Evolutionary conservation across 179 eudicot species (phyloP), one percentile per base, ranked within the genome.

Genomic region (Dionaea muscipula): DNA sequence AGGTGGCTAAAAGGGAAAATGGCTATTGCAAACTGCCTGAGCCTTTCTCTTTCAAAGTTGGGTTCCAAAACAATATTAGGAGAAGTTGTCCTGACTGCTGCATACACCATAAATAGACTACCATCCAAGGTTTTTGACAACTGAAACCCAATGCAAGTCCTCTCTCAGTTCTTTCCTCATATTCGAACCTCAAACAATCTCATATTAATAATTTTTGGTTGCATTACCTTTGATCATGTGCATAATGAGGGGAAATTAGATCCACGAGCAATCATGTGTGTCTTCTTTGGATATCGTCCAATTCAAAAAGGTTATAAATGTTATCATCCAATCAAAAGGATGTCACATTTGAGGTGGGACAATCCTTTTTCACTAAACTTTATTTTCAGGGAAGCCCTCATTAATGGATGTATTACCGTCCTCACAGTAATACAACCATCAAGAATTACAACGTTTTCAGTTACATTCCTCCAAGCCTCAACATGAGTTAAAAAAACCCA

Each of bases 51-150:
- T 40, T n/a, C 18, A n/a, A 3, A 3, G 15, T 4, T 2, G 15
- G 2, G 45, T 40, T 7, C 47, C 47, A 43, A 43, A 43, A 43
- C n/a, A 14, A 7, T 43, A 43, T 4, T 43, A 1, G 18, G 19
- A 20, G 19, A 43, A n/a, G 18, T 20, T 43, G 47, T 43, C 1
- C 18, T 13, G 8, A 43, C 47, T 13, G 47, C 47, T 15, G 19
- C 47, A 43, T 43, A 43, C 19, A n/a, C 19, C 8, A 43, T 43
- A 43, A 43, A 43, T n/a, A 43, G 47, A 43, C 7, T 43, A n/a
- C 47, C 7, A 43, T 43, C 47, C 6, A 1, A n/a, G 17, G 47
- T 43, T n/a, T 19, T 43, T 13, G 18, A 43, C n/a, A n/a, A n/a
- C n/a, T n/a, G n/a, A n/a, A n/a, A n/a, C n/a, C n/a, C n/a, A n/a